Percentiles rank a stretch among this genome's conserved stretches.
Evolutionary conservation across 148 eudicot species (phyloP).

Genomic region (Dianthus caryophyllus): DNA sequence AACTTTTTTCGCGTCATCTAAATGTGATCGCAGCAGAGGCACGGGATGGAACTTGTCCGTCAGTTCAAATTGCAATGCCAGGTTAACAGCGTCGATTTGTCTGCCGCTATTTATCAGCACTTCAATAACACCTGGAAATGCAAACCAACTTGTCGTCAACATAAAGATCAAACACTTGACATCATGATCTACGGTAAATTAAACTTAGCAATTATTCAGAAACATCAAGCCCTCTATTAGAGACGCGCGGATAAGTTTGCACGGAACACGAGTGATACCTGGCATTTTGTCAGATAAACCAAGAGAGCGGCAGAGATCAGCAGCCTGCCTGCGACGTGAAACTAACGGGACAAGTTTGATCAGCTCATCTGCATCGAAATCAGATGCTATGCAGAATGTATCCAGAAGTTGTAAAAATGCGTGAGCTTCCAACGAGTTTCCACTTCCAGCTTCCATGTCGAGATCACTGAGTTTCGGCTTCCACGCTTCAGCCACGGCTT

Average conservation of each 20-base stretch:
- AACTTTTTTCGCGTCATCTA: constrained; percentile 67
- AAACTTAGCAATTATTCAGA: too few species aligned
- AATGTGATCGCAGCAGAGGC: constrained; percentile 68
- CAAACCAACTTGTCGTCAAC: constrained; percentile 16
- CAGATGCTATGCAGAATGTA: constrained; percentile 75
- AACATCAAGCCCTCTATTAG: neutral
- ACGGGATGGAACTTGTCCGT: constrained; percentile 80
- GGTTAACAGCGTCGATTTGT: constrained; percentile 96
- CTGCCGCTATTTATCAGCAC: constrained; percentile 84
- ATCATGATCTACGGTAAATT: neutral
- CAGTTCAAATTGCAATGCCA: constrained; percentile 88
- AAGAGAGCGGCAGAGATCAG: constrained; percentile 95
- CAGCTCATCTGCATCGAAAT: constrained; percentile 65
- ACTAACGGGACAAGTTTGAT: constrained; percentile 91
- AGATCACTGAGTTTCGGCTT: constrained; percentile 86
- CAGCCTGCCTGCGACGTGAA: constrained; percentile 95
- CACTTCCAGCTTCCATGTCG: constrained; percentile 85
- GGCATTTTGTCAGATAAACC: constrained; percentile 89
- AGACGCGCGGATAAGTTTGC: neutral
- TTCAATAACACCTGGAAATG: constrained; percentile 71
- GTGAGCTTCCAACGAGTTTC: constrained; percentile 99
- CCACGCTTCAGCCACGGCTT: constrained; percentile 85
- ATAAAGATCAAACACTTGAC: neutral
- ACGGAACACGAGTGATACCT: constrained; percentile 35
- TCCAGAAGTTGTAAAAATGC: constrained; percentile 90